Conservation (phyloP, 2,329 filamentous ascomycete species). For the Massarina eburnea region DNA sequence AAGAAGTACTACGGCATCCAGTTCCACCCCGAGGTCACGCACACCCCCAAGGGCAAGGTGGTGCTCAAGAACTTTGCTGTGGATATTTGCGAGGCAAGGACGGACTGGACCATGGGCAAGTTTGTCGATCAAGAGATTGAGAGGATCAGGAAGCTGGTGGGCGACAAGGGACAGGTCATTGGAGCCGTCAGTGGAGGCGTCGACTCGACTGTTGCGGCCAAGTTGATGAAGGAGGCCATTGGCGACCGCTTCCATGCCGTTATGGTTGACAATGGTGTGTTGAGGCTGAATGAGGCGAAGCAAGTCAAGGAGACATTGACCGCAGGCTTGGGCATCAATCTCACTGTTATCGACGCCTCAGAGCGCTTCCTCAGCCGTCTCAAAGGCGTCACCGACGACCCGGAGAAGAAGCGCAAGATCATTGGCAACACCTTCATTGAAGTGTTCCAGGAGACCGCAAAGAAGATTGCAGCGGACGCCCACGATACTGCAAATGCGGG, state of each 20-base stretch:
- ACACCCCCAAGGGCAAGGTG: constrained; percentile 69
- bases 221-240: constrained; percentile 84
- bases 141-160: constrained; percentile 79
- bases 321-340: constrained; percentile 82
- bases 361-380: constrained; percentile 77
- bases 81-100: constrained; percentile 73
- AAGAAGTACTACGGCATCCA: constrained; percentile 80
- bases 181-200: constrained; percentile 82
- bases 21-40: constrained; percentile 84
- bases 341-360: constrained; percentile 80
- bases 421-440: constrained; percentile 83
- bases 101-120: constrained; percentile 82
- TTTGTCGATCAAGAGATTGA: constrained; percentile 80
- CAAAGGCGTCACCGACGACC: constrained; percentile 70
- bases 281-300: constrained; percentile 82
- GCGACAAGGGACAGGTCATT: constrained; percentile 78
- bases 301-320: constrained; percentile 78
- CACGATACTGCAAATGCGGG: constrained; percentile 68
- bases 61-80: constrained; percentile 83
- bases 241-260: constrained; percentile 82
- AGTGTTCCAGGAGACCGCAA: constrained; percentile 79
- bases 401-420: constrained; percentile 88
- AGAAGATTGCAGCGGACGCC: constrained; percentile 71
- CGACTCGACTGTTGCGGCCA: constrained; percentile 84
- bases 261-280: constrained; percentile 81